Conservation (phyloP, 23 red algal genomes). For the Gracilaria caudata region DNA sequence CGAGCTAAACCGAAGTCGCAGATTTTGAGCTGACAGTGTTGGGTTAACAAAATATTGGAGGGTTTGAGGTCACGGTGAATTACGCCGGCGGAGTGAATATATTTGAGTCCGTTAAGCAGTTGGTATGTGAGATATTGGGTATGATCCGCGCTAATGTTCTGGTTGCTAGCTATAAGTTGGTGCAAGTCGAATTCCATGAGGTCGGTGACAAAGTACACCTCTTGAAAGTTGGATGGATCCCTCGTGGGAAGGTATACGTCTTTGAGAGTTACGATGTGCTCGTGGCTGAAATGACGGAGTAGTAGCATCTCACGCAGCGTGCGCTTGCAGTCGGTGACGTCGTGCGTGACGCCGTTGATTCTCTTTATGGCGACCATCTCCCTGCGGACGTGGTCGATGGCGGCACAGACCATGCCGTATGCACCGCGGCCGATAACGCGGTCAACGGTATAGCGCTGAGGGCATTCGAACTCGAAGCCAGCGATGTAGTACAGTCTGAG, state of each 20-base stretch:
- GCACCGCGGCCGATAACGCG: constrained; percentile 90
- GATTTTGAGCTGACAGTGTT: constrained; percentile 87
- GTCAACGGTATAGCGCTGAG: constrained; percentile 79
- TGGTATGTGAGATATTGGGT: constrained; percentile 96
- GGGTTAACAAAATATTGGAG: constrained; percentile 90
- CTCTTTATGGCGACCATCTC: constrained; percentile 92
- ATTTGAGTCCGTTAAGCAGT: constrained; percentile 88
- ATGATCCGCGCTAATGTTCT: constrained; percentile 84
- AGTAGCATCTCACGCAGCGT: constrained; percentile 94
- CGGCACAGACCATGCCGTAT: constrained; percentile 94
- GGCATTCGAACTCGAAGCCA: constrained; percentile 76
- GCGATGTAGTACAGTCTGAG: constrained; percentile 12
- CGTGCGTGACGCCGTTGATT: constrained; percentile 83
- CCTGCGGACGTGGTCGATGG: constrained; percentile 29
- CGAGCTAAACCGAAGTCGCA: constrained; percentile 90
- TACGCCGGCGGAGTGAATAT: constrained; percentile 95
- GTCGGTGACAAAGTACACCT: constrained; percentile 93
- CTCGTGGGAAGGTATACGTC: constrained; percentile 83
- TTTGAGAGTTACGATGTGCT: constrained; percentile 89
- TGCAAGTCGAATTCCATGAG: constrained; percentile 98
- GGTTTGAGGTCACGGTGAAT: constrained; percentile 98
- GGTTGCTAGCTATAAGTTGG: constrained; percentile 90
- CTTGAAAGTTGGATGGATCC: constrained; percentile 66
- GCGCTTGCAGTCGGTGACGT: constrained; percentile 79
- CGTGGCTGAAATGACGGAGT: constrained; percentile 88